A percentile compares a stretch with the other conserved stretches of the same genome.
Conservation (phyloP, 2,329 filamentous ascomycete genomes). For the Penicillium brevicompactum region DNA sequence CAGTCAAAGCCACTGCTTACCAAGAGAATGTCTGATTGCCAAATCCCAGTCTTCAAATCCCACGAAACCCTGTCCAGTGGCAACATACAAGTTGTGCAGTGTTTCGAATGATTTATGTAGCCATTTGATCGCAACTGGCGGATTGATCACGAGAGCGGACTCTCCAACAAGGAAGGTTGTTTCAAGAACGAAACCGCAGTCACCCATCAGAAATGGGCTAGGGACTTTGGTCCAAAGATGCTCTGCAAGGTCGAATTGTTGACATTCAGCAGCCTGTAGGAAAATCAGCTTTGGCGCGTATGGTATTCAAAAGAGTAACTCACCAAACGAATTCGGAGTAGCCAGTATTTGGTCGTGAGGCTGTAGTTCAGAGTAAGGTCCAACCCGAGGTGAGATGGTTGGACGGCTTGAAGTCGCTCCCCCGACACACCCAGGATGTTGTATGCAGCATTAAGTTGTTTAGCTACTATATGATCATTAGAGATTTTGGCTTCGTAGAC, state of each 20-base stretch:
- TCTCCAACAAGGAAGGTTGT: constrained; percentile 73
- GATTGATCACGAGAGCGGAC: constrained; percentile 54
- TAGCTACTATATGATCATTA: constrained; percentile 45
- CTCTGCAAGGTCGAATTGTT: constrained; percentile 73
- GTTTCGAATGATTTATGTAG: constrained; percentile 66
- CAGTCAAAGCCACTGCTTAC: constrained; percentile 42
- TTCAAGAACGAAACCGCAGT: constrained; percentile 61
- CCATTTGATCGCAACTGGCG: constrained; percentile 70
- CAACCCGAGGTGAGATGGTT: constrained; percentile 10
- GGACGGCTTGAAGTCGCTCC: constrained; percentile 51
- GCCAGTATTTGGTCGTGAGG: constrained; percentile 61
- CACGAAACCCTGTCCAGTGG: constrained; percentile 52
- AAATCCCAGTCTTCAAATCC: constrained; percentile 67
- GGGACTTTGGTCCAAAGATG: constrained; percentile 69
- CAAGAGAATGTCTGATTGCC: constrained; percentile 65
- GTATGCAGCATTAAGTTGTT: constrained; percentile 60
- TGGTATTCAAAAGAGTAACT: constrained; percentile 24
- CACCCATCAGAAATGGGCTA: constrained; percentile 41
- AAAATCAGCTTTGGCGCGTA: not conserved
- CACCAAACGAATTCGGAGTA: constrained; percentile 69
- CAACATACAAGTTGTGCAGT: constrained; percentile 53
- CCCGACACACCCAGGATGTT: constrained; percentile 67
- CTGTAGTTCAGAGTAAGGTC: constrained; percentile 11
- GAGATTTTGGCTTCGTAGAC: not conserved
- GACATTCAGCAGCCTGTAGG: constrained; percentile 72